Conservation (phyloP, 176 grass and related monocot genomes). For the Bromus sterilis region DNA sequence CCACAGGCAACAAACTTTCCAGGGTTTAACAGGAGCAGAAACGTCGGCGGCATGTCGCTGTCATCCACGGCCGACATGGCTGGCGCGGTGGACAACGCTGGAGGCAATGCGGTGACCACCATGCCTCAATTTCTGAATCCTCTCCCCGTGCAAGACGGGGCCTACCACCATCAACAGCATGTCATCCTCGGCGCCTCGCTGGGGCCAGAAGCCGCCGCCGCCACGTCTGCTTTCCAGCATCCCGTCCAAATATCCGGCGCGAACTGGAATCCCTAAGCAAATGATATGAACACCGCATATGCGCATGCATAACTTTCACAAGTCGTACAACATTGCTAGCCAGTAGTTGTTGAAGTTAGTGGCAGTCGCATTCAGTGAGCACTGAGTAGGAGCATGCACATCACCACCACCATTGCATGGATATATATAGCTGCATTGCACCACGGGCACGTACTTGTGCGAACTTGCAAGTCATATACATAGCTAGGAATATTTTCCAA, state of each 20-base stretch:
- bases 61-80: not conserved
- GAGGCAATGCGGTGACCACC: constrained; percentile 3
- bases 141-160: constrained; percentile 10
- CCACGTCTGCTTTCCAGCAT: constrained; percentile 42
- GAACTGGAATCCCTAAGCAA: constrained; percentile 66
- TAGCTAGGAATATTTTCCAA: not conserved
- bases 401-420: constrained; percentile 26
- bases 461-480: not conserved
- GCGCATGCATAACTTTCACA: constrained; percentile 11
- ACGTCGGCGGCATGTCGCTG: constrained; percentile 12
- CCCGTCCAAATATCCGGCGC: constrained; percentile 59
- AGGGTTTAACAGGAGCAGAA: not conserved
- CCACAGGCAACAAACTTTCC: constrained; percentile 39
- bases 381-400: constrained; percentile 18
- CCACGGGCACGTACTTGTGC: constrained; percentile 13
- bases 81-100: constrained; percentile 13
- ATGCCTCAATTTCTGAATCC: constrained; percentile 36
- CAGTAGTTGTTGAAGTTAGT: constrained; percentile 9
- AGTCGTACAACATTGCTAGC: constrained; percentile 14
- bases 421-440: constrained; percentile 8
- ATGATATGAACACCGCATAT: not conserved
- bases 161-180: constrained; percentile 24
- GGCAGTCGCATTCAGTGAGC: constrained; percentile 21
- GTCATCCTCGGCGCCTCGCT: constrained; percentile 12
- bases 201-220: constrained; percentile 30